Evolutionary conservation across 495 filamentous ascomycete genomes (phyloP).

Genomic region (Trichoderma erinaceum): DNA sequence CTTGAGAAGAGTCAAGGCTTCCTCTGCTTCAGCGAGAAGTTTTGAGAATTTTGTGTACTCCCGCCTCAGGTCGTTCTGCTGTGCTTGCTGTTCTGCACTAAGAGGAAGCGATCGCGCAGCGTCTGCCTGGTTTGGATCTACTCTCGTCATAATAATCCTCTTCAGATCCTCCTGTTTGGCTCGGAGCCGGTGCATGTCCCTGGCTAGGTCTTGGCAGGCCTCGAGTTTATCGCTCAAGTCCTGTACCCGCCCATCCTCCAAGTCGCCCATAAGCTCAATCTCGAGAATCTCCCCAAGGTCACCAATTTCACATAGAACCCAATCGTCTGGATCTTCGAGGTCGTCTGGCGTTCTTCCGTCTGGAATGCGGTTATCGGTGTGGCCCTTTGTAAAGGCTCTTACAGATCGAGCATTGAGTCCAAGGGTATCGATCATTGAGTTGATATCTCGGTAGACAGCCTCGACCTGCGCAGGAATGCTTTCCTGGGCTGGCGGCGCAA

Average conservation of each 20-base stretch:
- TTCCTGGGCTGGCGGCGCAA: slow-evolving; percentile 49
- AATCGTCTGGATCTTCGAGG: slow-evolving; percentile 57
- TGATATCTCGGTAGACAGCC: slow-evolving; percentile 82
- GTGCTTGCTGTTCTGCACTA: slow-evolving; percentile 67
- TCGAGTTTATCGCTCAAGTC: slow-evolving; percentile 58
- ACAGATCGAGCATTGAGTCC: slow-evolving; percentile 80
- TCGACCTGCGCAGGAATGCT: slow-evolving; percentile 75
- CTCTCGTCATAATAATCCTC: slow-evolving; percentile 56
- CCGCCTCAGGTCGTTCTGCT: slow-evolving; percentile 76
- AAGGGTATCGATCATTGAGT: slow-evolving; percentile 90
- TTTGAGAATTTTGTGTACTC: slow-evolving; percentile 63
- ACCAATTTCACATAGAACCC: slow-evolving; percentile 64
- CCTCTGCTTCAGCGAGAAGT: slow-evolving; percentile 70
- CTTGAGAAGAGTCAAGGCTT: slow-evolving; percentile 72
- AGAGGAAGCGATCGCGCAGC: slow-evolving; percentile 63
- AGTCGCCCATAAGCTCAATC: slow-evolving; percentile 45
- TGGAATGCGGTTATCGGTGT: slow-evolving; percentile 46
- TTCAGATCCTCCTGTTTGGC: slow-evolving; percentile 66
- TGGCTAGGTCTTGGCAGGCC: slow-evolving; percentile 53
- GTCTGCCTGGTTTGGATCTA: slow-evolving; percentile 56
- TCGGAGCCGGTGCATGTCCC: slow-evolving; percentile 60
- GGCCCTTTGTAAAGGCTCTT: slow-evolving; percentile 61
- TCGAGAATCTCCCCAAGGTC: slow-evolving; percentile 54
- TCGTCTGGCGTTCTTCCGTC: slow-evolving; percentile 47
- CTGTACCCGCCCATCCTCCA: slow-evolving; percentile 59